Evolutionary conservation across 2,329 filamentous ascomycete genomes (phyloP), one percentile per base, ranked within the genome.

Genomic region (Alternaria ventricosa): DNA sequence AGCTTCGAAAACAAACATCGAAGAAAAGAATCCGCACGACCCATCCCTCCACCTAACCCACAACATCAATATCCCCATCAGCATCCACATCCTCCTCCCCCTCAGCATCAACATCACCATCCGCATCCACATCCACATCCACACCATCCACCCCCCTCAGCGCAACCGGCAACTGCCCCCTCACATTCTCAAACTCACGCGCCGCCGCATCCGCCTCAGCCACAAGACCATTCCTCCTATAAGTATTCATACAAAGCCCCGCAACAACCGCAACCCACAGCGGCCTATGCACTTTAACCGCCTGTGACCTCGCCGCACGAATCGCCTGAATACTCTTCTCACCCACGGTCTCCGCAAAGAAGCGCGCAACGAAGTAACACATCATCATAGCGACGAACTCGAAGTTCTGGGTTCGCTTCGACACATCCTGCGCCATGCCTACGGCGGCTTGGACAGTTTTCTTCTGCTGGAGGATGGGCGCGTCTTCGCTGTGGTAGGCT

Each of bases 361-460:
- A 91, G 55, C 89, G 88, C 74, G 87, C 89, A 56, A 92, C 91
- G 91, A 97, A 96, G 68, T 96, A 90, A 70, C 90, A 94, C 63
- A 97, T 87, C 6, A 91, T 90, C 67, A 97, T 91, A 51, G 90
- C 90, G n/a, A 94, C 86, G 57, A 94, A 90, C 68, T 96, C 92
- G 28, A 88, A 88, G 76, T 97, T 97, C 58, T 85, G 85, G 9
- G 91, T 89, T 8, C 84, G 83, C 67, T 90, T 90, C 12, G 92
- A 90, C 3, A 89, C 88, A 43, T 87, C 86, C 45, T 97, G 86
- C 3, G 93, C 91, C 43, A 86, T 63, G 30, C 71, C 67, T 5
- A 66, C 71, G 3, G 71, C 69, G 7, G 63, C 85, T 64, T 92
- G 89, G 57, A 97, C 90, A 73, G 91, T 89, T 44, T 90, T 87